Percentiles rank a stretch among this genome's conserved stretches.
Conservation (phyloP, 176 grass and related monocot species). For the Bolboschoenus planiculmis region DNA sequence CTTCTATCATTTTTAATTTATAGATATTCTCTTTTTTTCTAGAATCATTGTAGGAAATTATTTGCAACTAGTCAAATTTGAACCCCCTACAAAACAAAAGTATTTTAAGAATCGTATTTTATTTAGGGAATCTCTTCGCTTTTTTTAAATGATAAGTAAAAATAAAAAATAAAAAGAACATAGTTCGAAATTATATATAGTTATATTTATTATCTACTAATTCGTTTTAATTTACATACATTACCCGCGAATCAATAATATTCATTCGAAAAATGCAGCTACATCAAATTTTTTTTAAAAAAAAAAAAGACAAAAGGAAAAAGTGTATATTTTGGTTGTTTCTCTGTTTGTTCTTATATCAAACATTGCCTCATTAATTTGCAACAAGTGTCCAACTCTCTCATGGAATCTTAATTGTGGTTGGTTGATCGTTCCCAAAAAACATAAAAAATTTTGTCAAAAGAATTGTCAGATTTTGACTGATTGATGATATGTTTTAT, state of each 20-base stretch:
- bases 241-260: no score
- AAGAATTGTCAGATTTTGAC: constrained; percentile 4
- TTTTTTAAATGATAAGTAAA: no score
- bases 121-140: not conserved
- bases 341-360: not conserved
- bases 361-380: not conserved
- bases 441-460: constrained; percentile 1
- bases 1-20: not conserved
- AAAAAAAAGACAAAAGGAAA: not conserved
- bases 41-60: not conserved
- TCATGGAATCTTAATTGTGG: not conserved
- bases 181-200: no score
- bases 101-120: not conserved
- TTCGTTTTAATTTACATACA: no score
- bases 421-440: not conserved
- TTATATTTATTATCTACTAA: no score
- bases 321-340: not conserved
- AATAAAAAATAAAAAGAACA: no score
- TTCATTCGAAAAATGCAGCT: no score
- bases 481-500: not conserved
- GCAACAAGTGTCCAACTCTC: not conserved
- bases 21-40: not conserved
- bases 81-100: not conserved
- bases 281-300: no score
- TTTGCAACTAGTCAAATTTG: not conserved